Base-by-base conservation (phyloP, 352 stramenopile species). In the Pythium grandisporangium region DNA sequence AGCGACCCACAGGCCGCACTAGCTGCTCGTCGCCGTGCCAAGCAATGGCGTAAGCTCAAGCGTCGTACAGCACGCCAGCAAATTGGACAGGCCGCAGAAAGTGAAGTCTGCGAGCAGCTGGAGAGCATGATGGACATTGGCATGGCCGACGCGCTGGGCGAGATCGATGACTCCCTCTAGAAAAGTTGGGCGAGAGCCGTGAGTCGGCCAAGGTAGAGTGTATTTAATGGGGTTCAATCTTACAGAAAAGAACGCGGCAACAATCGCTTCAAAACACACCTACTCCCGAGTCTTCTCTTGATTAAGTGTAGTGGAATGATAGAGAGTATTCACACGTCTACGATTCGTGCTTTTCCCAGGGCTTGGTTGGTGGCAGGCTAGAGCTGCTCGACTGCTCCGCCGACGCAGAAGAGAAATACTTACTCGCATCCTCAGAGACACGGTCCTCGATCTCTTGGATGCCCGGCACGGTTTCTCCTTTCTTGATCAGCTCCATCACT, bases 1-100 rank as follows among this genome's bases (percentile, higher is more conserved):
- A 44, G 82, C 30, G 82, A 85, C 48, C 66, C 70, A 26, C 62
- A 69, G 45, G 74, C 71, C 14, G 71, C 75, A 3, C 47, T 69
- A 46, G 45, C 68, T 12, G 70, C 69, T 29, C 58, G 73, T 43
- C 61, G 73, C 20, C 83, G 79, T 38, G 75, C 75, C 22, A 89
- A 89, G 42, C 61, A 76, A 29, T 79, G 70, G 71, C 70, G 75
- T 30, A 89, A 89, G 45, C 66, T 84, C 19, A 89, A 89, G 47
- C 70, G 75, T 5, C 69, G 70, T 20, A 64, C 68, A n/a, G 65
- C 65, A 19, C 59, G 63, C 2, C 70, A 83, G 42, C 68, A 84
- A 30, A 59, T 86, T n/a, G 64, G 68, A 33, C 42, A 55, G 0
- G 60, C 63, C 5, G 55, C 63, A 5, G 76, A 86, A 59, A 63